Conservation (phyloP, 1,139 yeast species). For the Komagataea norvegica region DNA sequence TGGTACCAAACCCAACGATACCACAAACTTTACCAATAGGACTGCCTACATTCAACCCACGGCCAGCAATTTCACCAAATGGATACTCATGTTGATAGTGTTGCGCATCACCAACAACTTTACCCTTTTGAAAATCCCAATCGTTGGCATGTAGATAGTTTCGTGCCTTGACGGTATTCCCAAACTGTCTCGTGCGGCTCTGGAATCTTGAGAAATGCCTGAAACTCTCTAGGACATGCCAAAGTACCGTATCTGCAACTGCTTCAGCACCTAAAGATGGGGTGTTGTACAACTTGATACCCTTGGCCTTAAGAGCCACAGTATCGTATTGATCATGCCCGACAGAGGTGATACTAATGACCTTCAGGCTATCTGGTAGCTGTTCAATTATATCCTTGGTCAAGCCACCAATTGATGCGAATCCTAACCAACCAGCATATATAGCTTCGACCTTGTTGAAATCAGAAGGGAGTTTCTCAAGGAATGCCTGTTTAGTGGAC, state of each 20-base stretch:
- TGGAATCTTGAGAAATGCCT: constrained; percentile 53
- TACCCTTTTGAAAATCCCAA: constrained; percentile 37
- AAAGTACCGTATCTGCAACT: constrained; percentile 79
- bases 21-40: constrained; percentile 60
- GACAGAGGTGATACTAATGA: constrained; percentile 58
- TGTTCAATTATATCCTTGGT: constrained; percentile 34
- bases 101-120: constrained; percentile 23
- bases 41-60: constrained; percentile 25
- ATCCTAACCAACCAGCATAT: constrained; percentile 60
- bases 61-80: constrained; percentile 44
- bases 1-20: constrained; percentile 73
- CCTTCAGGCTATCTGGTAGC: constrained; percentile 45
- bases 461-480: constrained; percentile 32
- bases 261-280: constrained; percentile 61
- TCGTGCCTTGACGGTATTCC: constrained; percentile 38
- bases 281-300: constrained; percentile 54
- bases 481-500: constrained; percentile 39
- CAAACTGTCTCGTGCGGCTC: constrained; percentile 31
- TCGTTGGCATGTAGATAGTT: constrained; percentile 30
- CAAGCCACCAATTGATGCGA: constrained; percentile 47
- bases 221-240: constrained; percentile 60
- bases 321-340: constrained; percentile 60
- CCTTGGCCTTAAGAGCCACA: constrained; percentile 32
- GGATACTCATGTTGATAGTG: constrained; percentile 28
- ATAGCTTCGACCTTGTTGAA: constrained; percentile 45